Percentiles rank a stretch among this genome's conserved stretches.
phyloP scores from a whole-genome alignment of 768 basidiomycete genomes.

The Xerocomellus amylosporus region DNA sequence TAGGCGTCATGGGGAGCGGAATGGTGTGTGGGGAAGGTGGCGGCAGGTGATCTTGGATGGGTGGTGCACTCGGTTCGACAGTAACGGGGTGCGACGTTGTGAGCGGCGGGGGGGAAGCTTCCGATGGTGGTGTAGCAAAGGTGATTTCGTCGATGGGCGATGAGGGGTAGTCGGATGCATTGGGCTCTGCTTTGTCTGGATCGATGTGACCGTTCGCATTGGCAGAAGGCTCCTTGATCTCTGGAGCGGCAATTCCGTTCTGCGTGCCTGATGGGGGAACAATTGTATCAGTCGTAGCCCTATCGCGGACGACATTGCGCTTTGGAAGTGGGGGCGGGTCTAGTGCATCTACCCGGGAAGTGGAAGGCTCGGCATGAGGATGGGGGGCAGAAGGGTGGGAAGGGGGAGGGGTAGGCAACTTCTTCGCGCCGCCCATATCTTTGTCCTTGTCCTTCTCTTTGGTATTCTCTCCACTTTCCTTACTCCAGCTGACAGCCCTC shows the following conservation, averaged over 20 bases:
- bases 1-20: conserved; percentile 27
- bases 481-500: conserved; percentile 55
- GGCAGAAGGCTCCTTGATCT: neutral
- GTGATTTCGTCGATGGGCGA: conserved; percentile 23
- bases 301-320: conserved; percentile 40
- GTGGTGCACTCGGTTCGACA: conserved; percentile 7
- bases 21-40: conserved; percentile 21
- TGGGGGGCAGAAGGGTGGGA: conserved; percentile 26
- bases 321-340: conserved; percentile 52
- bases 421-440: conserved; percentile 1
- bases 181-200: conserved; percentile 6
- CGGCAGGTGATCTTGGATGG: conserved; percentile 2
- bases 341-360: conserved; percentile 7
- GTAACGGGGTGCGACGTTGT: conserved; percentile 1
- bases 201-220: conserved; percentile 4
- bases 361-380: conserved; percentile 10
- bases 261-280: neutral
- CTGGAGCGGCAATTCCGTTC: neutral
- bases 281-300: conserved; percentile 12
- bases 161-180: conserved; percentile 11
- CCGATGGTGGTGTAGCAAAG: conserved; percentile 14
- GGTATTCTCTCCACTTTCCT: conserved; percentile 30
- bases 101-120: neutral
- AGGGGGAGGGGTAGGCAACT: conserved; percentile 22
- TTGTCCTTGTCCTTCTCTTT: conserved; percentile 30